Conservation (phyloP, 2,329 filamentous ascomycete genomes). For the Diaporthe longicolla region DNA sequence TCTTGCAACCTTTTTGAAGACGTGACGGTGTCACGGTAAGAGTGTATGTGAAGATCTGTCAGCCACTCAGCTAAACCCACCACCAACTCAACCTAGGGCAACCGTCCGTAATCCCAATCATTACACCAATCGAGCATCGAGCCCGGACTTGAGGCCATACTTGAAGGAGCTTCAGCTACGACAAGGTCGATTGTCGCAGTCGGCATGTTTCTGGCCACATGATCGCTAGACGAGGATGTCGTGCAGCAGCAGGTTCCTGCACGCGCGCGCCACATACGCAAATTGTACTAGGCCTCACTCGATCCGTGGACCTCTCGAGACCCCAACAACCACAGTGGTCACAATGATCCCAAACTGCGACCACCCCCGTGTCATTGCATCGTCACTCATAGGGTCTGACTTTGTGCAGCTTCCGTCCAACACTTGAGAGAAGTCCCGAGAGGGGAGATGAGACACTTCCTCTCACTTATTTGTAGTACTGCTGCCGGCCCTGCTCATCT, state of each 20-base stretch:
- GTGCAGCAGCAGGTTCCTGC: slow-evolving; percentile 21
- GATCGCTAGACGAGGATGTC: slow-evolving; percentile 3
- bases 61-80: no score
- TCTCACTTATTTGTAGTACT: no score
- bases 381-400: not conserved
- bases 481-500: not conserved
- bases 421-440: not conserved
- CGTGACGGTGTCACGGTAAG: no score
- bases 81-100: no score
- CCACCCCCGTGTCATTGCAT: not conserved
- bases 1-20: no score
- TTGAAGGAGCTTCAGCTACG: not conserved
- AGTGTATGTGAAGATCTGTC: no score
- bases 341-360: not conserved
- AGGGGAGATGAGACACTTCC: not conserved
- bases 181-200: not conserved
- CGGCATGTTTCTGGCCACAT: not conserved
- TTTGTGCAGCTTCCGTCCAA: not conserved
- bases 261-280: slow-evolving; percentile 9
- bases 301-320: not conserved
- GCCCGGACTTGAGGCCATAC: no score
- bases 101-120: no score
- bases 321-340: not conserved
- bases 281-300: not conserved
- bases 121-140: not conserved